A percentile compares a stretch with the other conserved stretches of the same genome.
These are phyloP conservation scores for Micractinium sp. DNA, from an alignment of 139 green algal genomes.

Conservation along the genomic window DNA sequence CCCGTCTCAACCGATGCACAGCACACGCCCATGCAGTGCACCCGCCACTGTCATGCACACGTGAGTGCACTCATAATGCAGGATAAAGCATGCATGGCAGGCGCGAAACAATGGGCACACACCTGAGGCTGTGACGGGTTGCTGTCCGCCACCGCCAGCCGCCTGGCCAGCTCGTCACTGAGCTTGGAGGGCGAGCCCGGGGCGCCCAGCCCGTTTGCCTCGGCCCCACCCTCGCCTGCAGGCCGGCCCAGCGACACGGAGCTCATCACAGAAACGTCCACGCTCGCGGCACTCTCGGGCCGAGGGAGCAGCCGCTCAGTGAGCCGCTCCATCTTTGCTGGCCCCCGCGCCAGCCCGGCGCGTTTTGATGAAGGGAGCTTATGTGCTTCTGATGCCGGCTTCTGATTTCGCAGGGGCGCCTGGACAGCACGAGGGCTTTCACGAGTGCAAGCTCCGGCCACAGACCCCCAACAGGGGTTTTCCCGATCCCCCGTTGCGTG, in stretches of 20 bases:
- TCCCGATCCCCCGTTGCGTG: too few species aligned
- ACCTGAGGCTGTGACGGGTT: conserved; percentile 22
- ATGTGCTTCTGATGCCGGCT: background rate
- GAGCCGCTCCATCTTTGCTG: background rate
- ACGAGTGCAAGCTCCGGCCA: too few species aligned
- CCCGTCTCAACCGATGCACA: background rate
- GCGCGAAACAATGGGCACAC: background rate
- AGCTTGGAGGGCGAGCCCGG: conserved; percentile 24
- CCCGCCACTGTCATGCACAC: too few species aligned
- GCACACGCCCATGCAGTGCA: background rate
- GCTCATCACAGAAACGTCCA: background rate
- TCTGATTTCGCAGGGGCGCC: background rate
- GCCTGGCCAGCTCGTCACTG: conserved; percentile 31
- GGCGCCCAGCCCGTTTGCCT: background rate
- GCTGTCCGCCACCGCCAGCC: conserved; percentile 24
- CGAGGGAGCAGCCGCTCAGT: too few species aligned
- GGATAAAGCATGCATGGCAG: background rate
- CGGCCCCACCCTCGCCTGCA: background rate
- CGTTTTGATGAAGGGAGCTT: background rate
- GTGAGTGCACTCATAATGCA: background rate
- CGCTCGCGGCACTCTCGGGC: background rate
- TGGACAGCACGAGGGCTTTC: too few species aligned
- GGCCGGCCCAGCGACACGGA: background rate
- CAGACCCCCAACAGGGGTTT: too few species aligned
- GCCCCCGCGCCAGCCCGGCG: background rate